These are phyloP conservation scores for Alternaria ventricosa DNA, from an alignment of 2,329 filamentous ascomycete genomes.

Conservation along the genomic window DNA sequence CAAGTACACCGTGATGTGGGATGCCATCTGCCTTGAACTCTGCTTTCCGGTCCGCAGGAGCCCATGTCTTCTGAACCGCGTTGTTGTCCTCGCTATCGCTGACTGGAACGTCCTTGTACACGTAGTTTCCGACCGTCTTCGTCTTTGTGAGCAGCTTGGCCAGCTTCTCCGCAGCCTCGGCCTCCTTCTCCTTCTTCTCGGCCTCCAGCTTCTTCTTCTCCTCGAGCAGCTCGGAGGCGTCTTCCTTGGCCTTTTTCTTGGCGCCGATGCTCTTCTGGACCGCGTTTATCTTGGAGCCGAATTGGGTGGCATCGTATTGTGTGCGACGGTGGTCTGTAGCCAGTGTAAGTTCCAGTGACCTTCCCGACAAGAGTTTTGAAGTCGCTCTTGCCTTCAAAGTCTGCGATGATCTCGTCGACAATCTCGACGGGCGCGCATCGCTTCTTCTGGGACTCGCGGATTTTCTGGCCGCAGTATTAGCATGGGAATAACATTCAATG, in stretches of 20 bases:
- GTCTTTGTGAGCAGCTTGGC: conserved; percentile 76
- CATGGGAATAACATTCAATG: background rate
- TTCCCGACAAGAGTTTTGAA: background rate
- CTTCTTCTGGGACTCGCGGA: conserved; percentile 87
- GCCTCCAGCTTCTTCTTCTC: conserved; percentile 80
- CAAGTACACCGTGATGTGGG: conserved; percentile 94
- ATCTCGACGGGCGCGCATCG: conserved; percentile 80
- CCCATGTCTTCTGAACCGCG: conserved; percentile 76
- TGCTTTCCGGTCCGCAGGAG: conserved; percentile 74
- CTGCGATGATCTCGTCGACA: conserved; percentile 87
- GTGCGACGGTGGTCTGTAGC: conserved; percentile 73
- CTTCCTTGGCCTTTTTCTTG: conserved; percentile 92
- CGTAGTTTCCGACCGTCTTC: conserved; percentile 86
- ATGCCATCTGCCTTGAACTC: conserved; percentile 82
- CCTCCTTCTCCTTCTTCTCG: conserved; percentile 80
- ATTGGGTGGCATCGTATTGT: conserved; percentile 78
- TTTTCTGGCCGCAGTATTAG: conserved; percentile 56
- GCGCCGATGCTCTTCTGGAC: conserved; percentile 87
- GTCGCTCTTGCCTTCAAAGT: conserved; percentile 66
- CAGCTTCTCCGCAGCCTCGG: conserved; percentile 78
- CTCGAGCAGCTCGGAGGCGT: conserved; percentile 78
- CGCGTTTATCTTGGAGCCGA: conserved; percentile 84
- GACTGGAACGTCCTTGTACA: conserved; percentile 85
- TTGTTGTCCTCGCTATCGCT: conserved; percentile 92
- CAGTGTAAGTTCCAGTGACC: background rate